Evolutionary conservation across 108 stramenopile species (phyloP).

Genomic region (Phaeodactylum tricornutum): DNA sequence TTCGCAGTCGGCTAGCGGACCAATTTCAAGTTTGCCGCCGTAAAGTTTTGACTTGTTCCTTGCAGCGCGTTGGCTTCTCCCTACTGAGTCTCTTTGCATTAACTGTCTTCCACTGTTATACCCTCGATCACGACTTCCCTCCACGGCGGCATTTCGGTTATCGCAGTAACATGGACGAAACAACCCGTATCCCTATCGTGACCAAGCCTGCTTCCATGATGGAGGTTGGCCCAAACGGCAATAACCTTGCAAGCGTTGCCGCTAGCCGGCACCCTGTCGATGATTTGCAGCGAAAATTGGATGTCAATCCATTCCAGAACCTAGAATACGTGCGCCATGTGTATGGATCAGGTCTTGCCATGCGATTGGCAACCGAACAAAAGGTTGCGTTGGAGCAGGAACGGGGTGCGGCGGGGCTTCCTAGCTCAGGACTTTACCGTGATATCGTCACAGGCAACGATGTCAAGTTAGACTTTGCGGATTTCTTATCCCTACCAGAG

Average conservation of each 20-base stretch:
- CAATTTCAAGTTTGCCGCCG: too few relatives aligned
- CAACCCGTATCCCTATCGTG: slow-evolving; percentile 57
- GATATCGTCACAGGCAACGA: slow-evolving; percentile 75
- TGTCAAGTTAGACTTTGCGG: slow-evolving; percentile 59
- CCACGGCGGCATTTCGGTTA: too few relatives aligned
- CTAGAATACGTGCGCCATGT: slow-evolving; percentile 48
- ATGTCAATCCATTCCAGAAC: slow-evolving; percentile 29
- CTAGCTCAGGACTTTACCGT: slow-evolving; percentile 45
- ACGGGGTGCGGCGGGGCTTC: slow-evolving; percentile 32
- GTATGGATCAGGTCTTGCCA: slow-evolving; percentile 79
- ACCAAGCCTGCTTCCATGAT: slow-evolving; percentile 58
- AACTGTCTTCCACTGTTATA: too few relatives aligned
- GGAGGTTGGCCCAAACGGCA: slow-evolving; percentile 68
- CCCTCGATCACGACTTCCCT: too few relatives aligned
- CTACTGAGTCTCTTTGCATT: too few relatives aligned
- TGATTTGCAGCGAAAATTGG: slow-evolving; percentile 53
- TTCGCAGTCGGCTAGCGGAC: too few relatives aligned
- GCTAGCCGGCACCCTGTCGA: slow-evolving; percentile 66
- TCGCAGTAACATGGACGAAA: slow-evolving; percentile 6
- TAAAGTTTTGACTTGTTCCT: too few relatives aligned
- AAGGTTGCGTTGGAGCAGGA: slow-evolving; percentile 50
- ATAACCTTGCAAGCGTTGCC: slow-evolving; percentile 62
- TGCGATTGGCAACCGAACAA: slow-evolving; percentile 77
- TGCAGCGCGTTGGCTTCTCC: too few relatives aligned
- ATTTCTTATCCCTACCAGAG: slow-evolving; percentile 50